Evolutionary conservation across 768 basidiomycete species (phyloP).

Genomic region (Termitomyces sp.): DNA sequence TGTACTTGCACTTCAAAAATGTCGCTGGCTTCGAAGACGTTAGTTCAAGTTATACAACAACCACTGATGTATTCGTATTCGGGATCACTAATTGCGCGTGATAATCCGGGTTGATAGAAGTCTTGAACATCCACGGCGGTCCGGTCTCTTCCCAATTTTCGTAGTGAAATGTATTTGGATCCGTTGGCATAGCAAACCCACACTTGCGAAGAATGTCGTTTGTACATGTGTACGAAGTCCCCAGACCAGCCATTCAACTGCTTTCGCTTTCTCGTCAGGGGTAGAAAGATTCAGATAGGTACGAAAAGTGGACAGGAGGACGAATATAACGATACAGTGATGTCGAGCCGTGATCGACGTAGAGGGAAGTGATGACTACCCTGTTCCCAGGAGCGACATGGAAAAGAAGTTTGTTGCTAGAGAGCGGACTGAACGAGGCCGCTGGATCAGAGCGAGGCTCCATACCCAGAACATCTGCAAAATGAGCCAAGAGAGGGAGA

Average conservation of each 20-base stretch:
- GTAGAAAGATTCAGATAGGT: neutral
- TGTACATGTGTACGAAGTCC: neutral
- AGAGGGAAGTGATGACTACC: neutral
- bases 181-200: neutral
- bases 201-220: neutral
- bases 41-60: neutral
- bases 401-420: neutral
- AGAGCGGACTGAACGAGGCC: neutral
- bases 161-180: neutral
- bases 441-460: neutral
- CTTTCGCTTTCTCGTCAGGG: neutral
- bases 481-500: neutral
- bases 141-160: neutral
- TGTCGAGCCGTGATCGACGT: neutral
- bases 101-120: neutral
- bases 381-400: neutral
- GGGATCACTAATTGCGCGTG: neutral
- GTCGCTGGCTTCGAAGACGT: neutral
- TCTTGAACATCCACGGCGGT: neutral
- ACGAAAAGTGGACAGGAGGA: neutral
- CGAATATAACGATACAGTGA: neutral
- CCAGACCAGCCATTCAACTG: neutral
- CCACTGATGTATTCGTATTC: neutral
- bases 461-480: neutral
- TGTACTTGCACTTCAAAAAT: neutral